Base-by-base conservation (phyloP, 495 filamentous ascomycete genomes). In the Penicillium goetzii region DNA sequence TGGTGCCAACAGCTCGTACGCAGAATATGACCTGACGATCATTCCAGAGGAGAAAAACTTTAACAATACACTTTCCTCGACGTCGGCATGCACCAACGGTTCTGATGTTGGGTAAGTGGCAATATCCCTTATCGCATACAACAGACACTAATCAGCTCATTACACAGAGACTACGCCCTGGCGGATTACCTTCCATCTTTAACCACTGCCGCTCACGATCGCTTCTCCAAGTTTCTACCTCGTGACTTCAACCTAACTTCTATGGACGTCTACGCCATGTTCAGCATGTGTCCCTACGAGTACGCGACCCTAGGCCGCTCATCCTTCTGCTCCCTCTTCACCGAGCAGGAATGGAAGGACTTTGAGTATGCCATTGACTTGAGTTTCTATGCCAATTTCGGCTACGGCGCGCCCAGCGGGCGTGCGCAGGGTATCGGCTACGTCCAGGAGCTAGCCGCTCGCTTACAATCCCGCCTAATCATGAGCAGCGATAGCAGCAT, bases 231-330 rank as follows among this genome's bases (percentile, higher is more conserved):
- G 36, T 40, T 17, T 40, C 53, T 80, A 1, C 72, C 74, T 0
- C 3, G 36, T 0, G 79, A 77, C 54, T 81, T 86, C 65, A 76
- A 83, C 40, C 83, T 83, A 61, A 82, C 78, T 0, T 36, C 81
- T 3, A 58, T 69, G 10, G 84, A 88, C 60, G 74, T 79, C 1
- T 85, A 86, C 19, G 80, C 78, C 15, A 83, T 86, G 52, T 83
- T 88, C 36, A 78, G 73, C 62, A 60, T 78, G 14, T 80, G 76
- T 58, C 65, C 68, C 6, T 80, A 77, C 43, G 77, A 80, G 34
- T 67, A 67, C 58, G 70, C 76, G 8, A 68, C 63, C 17, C 63
- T 75, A 12, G 69, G 70, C 21, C 56, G 30, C 17, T 78, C 72
- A 0, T 67, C 74, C 2, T 86, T 84, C 76, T 87, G 84, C 14